These are phyloP conservation scores for Canariomyces notabilis DNA, from an alignment of 2,329 filamentous ascomycete species.

Conservation along the genomic window DNA sequence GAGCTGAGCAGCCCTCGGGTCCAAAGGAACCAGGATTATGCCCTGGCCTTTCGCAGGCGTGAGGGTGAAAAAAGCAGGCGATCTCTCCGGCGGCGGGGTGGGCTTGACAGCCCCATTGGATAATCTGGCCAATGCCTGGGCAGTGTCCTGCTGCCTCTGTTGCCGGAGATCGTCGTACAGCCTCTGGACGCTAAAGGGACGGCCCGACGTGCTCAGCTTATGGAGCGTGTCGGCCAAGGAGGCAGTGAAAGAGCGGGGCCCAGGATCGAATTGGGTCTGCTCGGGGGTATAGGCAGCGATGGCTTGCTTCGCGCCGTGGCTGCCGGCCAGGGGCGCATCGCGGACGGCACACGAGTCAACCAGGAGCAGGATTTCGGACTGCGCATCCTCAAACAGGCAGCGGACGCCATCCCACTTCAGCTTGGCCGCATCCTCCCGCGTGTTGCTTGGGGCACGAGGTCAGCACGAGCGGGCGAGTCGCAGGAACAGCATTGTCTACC, in stretches of 20 bases:
- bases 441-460: slow-evolving; percentile 42
- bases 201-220: slow-evolving; percentile 45
- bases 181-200: slow-evolving; percentile 52
- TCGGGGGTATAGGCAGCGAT: slow-evolving; percentile 57
- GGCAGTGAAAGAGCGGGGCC: slow-evolving; percentile 55
- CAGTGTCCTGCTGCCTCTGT: slow-evolving; percentile 40
- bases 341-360: slow-evolving; percentile 57
- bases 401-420: slow-evolving; percentile 61
- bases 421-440: slow-evolving; percentile 53
- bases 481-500: slow-evolving; percentile 26
- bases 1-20: slow-evolving; percentile 29
- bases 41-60: slow-evolving; percentile 49
- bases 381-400: slow-evolving; percentile 57
- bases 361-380: slow-evolving; percentile 58
- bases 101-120: slow-evolving; percentile 43
- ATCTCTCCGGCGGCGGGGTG: slow-evolving; percentile 31
- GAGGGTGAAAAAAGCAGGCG: slow-evolving; percentile 52
- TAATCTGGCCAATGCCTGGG: slow-evolving; percentile 36
- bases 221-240: slow-evolving; percentile 50
- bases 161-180: slow-evolving; percentile 52
- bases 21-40: slow-evolving; percentile 48
- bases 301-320: slow-evolving; percentile 55
- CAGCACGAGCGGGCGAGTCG: slow-evolving; percentile 12
- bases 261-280: slow-evolving; percentile 39
- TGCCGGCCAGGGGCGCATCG: slow-evolving; percentile 46